These are phyloP conservation scores for Amylostereum chailletii DNA, from an alignment of 1,284 basidiomycete genomes.

Conservation along the genomic window DNA sequence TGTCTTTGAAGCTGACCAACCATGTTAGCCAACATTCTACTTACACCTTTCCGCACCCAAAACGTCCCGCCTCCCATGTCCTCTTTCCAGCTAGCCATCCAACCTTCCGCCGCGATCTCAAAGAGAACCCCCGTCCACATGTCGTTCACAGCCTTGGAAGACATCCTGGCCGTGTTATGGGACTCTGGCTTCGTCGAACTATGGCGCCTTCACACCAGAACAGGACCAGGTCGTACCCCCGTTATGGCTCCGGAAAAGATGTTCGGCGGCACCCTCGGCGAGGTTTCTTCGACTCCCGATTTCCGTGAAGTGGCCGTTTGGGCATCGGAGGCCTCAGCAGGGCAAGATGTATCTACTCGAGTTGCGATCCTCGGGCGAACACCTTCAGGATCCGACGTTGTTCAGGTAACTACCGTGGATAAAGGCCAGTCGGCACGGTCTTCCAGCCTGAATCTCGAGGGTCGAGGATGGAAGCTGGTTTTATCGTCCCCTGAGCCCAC, in stretches of 20 bases:
- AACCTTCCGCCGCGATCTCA: conserved; percentile 12
- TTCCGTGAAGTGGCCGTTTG: conserved; percentile 31
- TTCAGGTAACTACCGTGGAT: conserved; percentile 5
- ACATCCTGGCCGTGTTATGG: conserved; percentile 66
- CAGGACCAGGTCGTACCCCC: conserved; percentile 55
- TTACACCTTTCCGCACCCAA: conserved; percentile 91
- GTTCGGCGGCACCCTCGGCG: conserved; percentile 32
- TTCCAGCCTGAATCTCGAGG: not conserved
- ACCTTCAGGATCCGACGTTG: conserved; percentile 4
- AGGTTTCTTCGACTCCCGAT: conserved; percentile 16
- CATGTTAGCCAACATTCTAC: conserved; percentile 54
- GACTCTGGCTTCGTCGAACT: conserved; percentile 54
- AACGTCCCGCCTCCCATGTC: conserved; percentile 97
- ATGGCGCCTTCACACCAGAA: conserved; percentile 61
- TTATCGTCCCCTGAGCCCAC: conserved; percentile 1
- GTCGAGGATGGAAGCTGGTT: conserved; percentile 10
- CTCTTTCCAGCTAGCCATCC: conserved; percentile 51
- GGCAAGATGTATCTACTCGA: conserved; percentile 7
- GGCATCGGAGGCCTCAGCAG: not conserved
- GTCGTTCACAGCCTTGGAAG: conserved; percentile 48
- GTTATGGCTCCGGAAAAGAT: conserved; percentile 48
- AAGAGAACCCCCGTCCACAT: conserved; percentile 38
- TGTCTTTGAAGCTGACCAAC: not conserved
- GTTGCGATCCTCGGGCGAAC: conserved; percentile 7
- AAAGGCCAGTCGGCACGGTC: too few species aligned